These are phyloP conservation scores for Cladosporium sp. DNA, from an alignment of 2,329 filamentous ascomycete species.

Conservation along the genomic window DNA sequence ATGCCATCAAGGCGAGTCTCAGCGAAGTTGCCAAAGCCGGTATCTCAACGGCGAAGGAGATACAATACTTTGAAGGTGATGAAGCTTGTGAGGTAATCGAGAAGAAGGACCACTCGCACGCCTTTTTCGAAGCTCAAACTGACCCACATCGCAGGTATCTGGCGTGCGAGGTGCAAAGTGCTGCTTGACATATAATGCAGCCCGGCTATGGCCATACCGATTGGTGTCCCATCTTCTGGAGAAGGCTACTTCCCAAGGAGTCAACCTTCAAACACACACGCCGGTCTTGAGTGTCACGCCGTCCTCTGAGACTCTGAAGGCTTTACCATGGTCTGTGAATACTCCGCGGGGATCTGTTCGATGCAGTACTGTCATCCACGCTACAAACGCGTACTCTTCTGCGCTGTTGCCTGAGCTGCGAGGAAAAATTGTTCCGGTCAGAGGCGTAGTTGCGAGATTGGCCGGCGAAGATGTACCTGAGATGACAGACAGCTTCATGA, in stretches of 20 bases:
- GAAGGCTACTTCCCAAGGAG: conserved; percentile 43
- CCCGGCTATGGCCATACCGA: conserved; percentile 71
- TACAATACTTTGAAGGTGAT: neutral
- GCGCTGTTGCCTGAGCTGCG: conserved; percentile 28
- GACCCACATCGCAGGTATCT: conserved; percentile 24
- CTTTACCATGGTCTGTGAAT: conserved; percentile 9
- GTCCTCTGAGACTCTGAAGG: neutral
- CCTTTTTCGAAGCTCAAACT: neutral
- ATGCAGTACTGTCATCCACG: conserved; percentile 25
- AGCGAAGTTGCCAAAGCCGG: neutral
- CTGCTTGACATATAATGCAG: conserved; percentile 45
- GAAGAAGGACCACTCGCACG: too few species aligned
- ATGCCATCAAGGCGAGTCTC: neutral
- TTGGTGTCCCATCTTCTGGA: conserved; percentile 65
- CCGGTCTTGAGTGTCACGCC: conserved; percentile 41
- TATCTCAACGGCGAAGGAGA: neutral
- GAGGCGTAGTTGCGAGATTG: conserved; percentile 14
- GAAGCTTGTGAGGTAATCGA: too few species aligned
- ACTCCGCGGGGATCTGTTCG: conserved; percentile 21
- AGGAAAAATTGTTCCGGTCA: conserved; percentile 29
- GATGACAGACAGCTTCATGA: conserved; percentile 18
- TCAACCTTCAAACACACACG: conserved; percentile 70
- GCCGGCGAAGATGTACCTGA: conserved; percentile 20
- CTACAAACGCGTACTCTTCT: conserved; percentile 33
- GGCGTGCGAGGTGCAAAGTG: conserved; percentile 34